These are phyloP conservation scores for Wickerhamiella vanderwaltii DNA, from an alignment of 805 yeast genomes.

Conservation along the genomic window DNA sequence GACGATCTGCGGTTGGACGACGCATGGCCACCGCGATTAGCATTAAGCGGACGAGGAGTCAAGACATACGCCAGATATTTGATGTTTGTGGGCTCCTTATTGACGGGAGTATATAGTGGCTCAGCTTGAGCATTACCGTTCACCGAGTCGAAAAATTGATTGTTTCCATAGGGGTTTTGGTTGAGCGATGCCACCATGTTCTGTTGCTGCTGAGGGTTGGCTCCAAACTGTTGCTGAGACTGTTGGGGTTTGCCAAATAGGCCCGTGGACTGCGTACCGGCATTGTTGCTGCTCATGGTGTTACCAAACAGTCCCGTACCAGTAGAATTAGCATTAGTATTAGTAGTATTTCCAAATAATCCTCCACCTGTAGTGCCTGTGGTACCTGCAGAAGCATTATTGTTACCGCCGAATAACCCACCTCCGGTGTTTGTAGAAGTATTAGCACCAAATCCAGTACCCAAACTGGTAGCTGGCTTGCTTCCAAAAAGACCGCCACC, in stretches of 20 bases:
- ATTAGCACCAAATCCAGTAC: conserved; percentile 13
- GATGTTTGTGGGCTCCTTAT: conserved; percentile 47
- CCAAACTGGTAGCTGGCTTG: conserved; percentile 12
- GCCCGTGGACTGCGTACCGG: conserved; percentile 20
- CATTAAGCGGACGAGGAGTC: conserved; percentile 12
- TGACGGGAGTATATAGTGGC: conserved; percentile 39
- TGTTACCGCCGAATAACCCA: conserved; percentile 15
- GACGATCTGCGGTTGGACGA: conserved; percentile 12
- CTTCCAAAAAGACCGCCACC: conserved; percentile 30
- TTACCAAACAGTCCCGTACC: conserved; percentile 19
- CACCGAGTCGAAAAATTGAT: conserved; percentile 42
- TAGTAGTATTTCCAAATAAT: conserved; percentile 18
- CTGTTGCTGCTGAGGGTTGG: conserved; percentile 21
- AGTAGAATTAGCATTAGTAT: conserved; percentile 13
- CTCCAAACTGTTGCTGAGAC: conserved; percentile 13
- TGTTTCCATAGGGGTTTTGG: conserved; percentile 68
- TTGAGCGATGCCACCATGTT: conserved; percentile 30
- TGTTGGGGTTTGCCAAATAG: conserved; percentile 21
- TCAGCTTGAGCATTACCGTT: conserved; percentile 29
- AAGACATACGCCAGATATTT: conserved; percentile 17
- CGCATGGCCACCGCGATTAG: background rate
- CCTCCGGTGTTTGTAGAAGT: conserved; percentile 13
- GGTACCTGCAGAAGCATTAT: conserved; percentile 16
- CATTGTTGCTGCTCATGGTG: background rate
- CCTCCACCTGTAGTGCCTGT: conserved; percentile 19